Percentiles rank a stretch among this genome's conserved stretches.
These are phyloP conservation scores for Eucalyptus erythrocorys DNA, from an alignment of 345 rosid species.

Conservation along the genomic window DNA sequence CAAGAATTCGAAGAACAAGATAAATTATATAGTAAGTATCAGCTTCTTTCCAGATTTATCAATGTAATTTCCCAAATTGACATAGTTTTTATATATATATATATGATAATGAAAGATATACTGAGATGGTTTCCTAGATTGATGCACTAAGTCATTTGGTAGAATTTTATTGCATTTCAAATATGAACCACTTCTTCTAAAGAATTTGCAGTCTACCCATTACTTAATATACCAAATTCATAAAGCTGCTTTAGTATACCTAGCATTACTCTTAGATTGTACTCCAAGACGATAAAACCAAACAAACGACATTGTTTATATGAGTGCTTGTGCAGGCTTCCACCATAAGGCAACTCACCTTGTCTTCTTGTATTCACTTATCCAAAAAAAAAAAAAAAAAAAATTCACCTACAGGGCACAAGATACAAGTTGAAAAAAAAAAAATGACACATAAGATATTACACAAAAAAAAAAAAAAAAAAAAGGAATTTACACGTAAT, in stretches of 20 bases:
- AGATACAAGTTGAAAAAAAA: neutral
- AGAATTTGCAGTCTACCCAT: neutral
- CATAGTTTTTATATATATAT: too few relatives aligned
- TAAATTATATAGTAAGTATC: neutral
- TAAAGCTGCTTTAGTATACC: neutral
- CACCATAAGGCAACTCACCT: neutral
- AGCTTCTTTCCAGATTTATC: neutral
- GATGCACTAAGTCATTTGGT: neutral
- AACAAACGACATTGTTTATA: neutral
- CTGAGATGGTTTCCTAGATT: neutral
- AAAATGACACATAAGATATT: neutral
- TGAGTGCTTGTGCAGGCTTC: neutral
- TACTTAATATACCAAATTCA: neutral
- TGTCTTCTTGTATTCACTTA: neutral
- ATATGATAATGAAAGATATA: neutral
- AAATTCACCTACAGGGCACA: neutral
- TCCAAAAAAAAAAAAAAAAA: neutral
- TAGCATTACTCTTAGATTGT: neutral
- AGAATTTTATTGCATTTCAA: neutral
- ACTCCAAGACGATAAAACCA: neutral
- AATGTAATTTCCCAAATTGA: neutral
- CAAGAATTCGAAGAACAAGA: neutral
- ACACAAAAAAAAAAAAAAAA: neutral
- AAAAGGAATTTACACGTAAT: neutral
- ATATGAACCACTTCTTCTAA: neutral